Percentiles rank a stretch among this genome's conserved stretches.
Evolutionary conservation across 495 filamentous ascomycete genomes (phyloP).

Genomic region (Talaromyces stipitatus): DNA sequence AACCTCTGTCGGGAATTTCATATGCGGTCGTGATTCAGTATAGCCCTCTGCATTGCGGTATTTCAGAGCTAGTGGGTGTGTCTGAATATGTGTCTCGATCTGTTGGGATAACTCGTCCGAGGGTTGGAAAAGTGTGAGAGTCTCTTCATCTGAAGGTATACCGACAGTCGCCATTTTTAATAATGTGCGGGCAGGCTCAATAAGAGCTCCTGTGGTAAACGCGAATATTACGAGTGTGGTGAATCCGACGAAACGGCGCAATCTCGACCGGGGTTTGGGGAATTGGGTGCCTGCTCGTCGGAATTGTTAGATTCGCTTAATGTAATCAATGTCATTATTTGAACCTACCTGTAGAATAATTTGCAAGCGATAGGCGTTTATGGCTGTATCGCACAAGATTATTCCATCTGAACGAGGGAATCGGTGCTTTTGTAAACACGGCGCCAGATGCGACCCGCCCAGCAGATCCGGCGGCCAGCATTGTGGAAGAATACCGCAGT

Average conservation of each 20-base stretch:
- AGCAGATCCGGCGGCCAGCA: neutral
- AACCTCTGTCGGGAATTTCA: constrained; percentile 66
- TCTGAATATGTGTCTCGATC: constrained; percentile 65
- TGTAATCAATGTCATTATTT: neutral
- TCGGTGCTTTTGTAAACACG: neutral
- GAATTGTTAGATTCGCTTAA: neutral
- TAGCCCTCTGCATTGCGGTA: constrained; percentile 63
- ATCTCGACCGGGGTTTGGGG: constrained; percentile 20
- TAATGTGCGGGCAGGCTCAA: constrained; percentile 17
- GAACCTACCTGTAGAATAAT: neutral
- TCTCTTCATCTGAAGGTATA: constrained; percentile 62
- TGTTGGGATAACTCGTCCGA: constrained; percentile 49
- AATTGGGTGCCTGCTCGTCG: neutral
- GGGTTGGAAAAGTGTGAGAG: constrained; percentile 58
- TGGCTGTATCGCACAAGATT: neutral
- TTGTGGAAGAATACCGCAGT: neutral
- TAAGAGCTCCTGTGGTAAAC: constrained; percentile 23
- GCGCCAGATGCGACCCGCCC: neutral
- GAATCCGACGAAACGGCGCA: constrained; percentile 32
- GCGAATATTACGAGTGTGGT: constrained; percentile 30
- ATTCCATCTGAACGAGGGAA: neutral
- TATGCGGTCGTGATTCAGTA: constrained; percentile 73
- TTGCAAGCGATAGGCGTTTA: neutral
- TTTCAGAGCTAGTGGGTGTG: constrained; percentile 59
- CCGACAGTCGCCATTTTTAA: constrained; percentile 36